phyloP scores from a whole-genome alignment of 495 filamentous ascomycete species.

The Trichoderma gamsii region DNA sequence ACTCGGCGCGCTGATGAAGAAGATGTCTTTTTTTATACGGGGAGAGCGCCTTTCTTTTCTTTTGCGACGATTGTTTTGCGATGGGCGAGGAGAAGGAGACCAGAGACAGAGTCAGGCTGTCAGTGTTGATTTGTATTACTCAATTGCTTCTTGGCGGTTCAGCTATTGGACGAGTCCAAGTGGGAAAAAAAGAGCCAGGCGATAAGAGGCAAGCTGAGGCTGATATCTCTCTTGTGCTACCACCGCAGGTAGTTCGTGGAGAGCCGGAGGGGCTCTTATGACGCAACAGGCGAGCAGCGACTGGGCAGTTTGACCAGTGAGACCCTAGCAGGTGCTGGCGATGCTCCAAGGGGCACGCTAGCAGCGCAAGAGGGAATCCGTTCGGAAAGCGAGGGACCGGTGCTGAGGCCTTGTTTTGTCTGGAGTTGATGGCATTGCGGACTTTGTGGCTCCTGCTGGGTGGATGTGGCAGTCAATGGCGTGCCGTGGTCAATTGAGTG shows the following conservation, averaged over 20 bases:
- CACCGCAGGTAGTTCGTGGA: background rate
- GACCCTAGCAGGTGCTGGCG: background rate
- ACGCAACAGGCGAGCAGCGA: background rate
- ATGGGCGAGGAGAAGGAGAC: background rate
- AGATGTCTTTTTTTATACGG: background rate
- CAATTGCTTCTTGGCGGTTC: background rate
- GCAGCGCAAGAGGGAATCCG: background rate
- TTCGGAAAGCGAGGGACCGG: background rate
- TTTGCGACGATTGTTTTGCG: background rate
- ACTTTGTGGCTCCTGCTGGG: no score
- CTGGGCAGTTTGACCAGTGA: background rate
- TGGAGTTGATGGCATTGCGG: no score
- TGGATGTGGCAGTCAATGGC: no score
- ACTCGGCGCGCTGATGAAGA: background rate
- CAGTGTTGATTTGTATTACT: background rate
- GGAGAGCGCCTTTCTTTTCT: background rate
- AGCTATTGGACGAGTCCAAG: no score
- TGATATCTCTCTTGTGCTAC: conserved; percentile 1
- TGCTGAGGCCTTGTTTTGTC: background rate
- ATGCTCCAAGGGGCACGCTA: conserved; percentile 9
- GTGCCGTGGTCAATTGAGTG: no score
- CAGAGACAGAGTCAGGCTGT: background rate
- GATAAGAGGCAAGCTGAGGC: background rate
- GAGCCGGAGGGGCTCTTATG: background rate
- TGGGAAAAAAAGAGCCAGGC: no score